Percentiles rank a stretch among this genome's conserved stretches.
phyloP scores from a whole-genome alignment of 768 basidiomycete species.

The Naganishia friedmannii region DNA sequence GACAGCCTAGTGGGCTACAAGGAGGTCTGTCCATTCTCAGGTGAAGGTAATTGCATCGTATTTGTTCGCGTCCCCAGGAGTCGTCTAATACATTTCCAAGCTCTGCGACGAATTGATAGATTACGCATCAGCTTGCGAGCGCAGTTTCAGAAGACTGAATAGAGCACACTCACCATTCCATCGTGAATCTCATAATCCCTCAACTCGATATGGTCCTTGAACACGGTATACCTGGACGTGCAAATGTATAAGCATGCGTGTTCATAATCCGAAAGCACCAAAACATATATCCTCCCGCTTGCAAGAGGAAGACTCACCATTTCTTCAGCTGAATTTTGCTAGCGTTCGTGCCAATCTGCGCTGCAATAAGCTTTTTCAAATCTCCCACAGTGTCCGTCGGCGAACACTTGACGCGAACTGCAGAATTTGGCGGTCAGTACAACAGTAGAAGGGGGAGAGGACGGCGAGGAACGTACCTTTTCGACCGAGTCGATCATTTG shows the following conservation, averaged over 20 bases:
- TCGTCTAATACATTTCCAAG: slow-evolving; percentile 50
- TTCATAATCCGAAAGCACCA: too few relatives aligned
- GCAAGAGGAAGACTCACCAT: slow-evolving; percentile 68
- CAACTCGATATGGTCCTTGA: slow-evolving; percentile 73
- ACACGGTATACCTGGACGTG: slow-evolving; percentile 85
- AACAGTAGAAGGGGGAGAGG: slow-evolving; percentile 6
- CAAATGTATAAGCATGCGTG: too few relatives aligned
- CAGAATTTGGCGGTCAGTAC: slow-evolving; percentile 12
- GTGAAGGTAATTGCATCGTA: neutral
- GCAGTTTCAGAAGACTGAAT: neutral
- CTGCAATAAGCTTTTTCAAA: slow-evolving; percentile 92
- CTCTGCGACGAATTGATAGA: slow-evolving; percentile 37
- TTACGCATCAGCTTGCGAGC: neutral
- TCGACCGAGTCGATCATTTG: slow-evolving; percentile 89
- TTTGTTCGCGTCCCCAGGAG: neutral
- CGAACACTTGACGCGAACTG: slow-evolving; percentile 88
- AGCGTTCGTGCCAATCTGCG: slow-evolving; percentile 84
- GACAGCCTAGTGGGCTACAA: too few relatives aligned
- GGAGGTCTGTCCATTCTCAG: neutral
- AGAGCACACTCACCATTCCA: slow-evolving; percentile 50
- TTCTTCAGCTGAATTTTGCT: slow-evolving; percentile 92
- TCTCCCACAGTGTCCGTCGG: slow-evolving; percentile 95
- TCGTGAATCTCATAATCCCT: slow-evolving; percentile 53
- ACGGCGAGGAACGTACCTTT: slow-evolving; percentile 63
- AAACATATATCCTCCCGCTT: neutral